Evolutionary conservation across 331 rosid genomes (phyloP), one percentile per base, ranked within the genome.

Genomic region (Stylosanthes scabra): DNA sequence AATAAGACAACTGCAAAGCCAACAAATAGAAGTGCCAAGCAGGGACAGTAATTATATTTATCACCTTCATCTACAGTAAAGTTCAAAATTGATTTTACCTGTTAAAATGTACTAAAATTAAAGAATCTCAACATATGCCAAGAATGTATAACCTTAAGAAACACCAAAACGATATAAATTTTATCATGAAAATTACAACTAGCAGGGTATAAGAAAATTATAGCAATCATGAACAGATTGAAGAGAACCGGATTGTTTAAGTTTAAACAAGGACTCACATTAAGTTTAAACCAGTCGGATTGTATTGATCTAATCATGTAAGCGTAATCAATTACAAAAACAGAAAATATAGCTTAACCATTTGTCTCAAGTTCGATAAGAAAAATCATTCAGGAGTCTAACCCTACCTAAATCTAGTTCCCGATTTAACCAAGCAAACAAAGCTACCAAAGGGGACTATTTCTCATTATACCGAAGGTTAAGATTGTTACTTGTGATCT

Each of bases 1-100:
- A 71, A 59, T 20, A 25, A 63, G 67, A 58, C n/a, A 62, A 46
- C n/a, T 72, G 16, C n/a, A 58, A 54, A 71, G 66, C 45, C 50
- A 63, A 57, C 54, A 59, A 71, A 71, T 46, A 15, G 12, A 58
- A 70, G 51, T 0, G 11, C 46, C 28, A 28, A 5, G 37, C 6
- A 31, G 49, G 49, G 12, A 37, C 55, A 29, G 25, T 14, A 66
- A 45, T 12, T 12, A 65, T 16, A 45, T 59, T 56, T 55, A 47
- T 12, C 27, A 54, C n/a, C 11, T 60, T 72, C 63, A 52, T 16
- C 76, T 65, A 59, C 6, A 34, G 28, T 29, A 25, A 42, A 59
- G 63, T 70, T 46, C 41, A 25, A 68, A 67, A 27, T 54, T 67
- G 8, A 77, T 52, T 29, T 15, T 28, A 59, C 37, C 47, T 71